A percentile compares a stretch with the other conserved stretches of the same genome.
Conservation (phyloP, 2,329 filamentous ascomycete species). For the Anthostomella pinea region DNA sequence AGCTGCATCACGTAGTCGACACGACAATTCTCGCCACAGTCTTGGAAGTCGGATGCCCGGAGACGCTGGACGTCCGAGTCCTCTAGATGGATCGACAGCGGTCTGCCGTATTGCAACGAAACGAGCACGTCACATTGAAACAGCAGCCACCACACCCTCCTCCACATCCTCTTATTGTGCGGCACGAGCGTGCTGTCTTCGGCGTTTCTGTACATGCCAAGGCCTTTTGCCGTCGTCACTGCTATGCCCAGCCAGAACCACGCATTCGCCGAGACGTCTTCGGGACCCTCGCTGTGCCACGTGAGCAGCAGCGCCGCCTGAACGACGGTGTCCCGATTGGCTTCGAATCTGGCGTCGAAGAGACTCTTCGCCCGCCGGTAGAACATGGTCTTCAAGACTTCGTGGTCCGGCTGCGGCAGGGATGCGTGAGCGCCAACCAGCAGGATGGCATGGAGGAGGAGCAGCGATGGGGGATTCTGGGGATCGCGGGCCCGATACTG, state of each 20-base stretch:
- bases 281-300: constrained; percentile 54
- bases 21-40: constrained; percentile 5
- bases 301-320: constrained; percentile 53
- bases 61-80: constrained; percentile 7
- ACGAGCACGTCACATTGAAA: constrained; percentile 39
- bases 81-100: constrained; percentile 8
- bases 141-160: constrained; percentile 40
- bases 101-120: constrained; percentile 25
- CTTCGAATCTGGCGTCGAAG: constrained; percentile 51
- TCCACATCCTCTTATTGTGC: constrained; percentile 35
- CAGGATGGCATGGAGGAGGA: constrained; percentile 49
- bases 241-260: constrained; percentile 53
- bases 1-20: constrained; percentile 7
- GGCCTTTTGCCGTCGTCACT: constrained; percentile 47
- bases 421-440: constrained; percentile 51
- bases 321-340: constrained; percentile 51
- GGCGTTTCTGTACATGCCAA: constrained; percentile 49
- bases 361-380: constrained; percentile 52
- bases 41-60: constrained; percentile 5
- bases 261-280: constrained; percentile 52
- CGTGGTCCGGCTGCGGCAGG: constrained; percentile 37
- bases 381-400: constrained; percentile 45
- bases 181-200: constrained; percentile 28
- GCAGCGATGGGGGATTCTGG: constrained; percentile 42
- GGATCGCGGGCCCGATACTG: constrained; percentile 46